A percentile compares a stretch with the other conserved stretches of the same genome.
Conservation (phyloP, 2,329 filamentous ascomycete genomes). For the Xylariales sp. region DNA sequence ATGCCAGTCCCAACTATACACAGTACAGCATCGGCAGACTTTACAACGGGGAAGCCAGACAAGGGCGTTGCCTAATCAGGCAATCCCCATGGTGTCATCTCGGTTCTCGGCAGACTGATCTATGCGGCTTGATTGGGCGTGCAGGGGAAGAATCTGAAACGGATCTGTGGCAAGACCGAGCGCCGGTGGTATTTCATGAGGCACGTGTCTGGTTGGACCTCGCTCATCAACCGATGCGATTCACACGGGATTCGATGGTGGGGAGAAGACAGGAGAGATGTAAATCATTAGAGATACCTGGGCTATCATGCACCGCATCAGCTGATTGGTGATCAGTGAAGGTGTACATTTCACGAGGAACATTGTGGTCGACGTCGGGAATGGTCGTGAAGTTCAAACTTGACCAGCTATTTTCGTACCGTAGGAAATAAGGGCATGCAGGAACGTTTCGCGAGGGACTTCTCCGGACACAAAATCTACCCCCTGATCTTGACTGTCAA, state of each 20-base stretch:
- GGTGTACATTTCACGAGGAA: too few species aligned
- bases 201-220: neutral
- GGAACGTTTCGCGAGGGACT: too few species aligned
- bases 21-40: neutral
- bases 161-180: neutral
- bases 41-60: too few species aligned
- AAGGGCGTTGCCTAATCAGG: neutral
- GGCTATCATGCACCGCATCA: too few species aligned
- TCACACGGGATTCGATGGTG: too few species aligned
- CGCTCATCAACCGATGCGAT: neutral
- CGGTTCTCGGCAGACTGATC: constrained; percentile 6
- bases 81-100: neutral
- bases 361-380: too few species aligned
- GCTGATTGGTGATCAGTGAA: too few species aligned
- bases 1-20: neutral
- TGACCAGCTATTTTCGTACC: too few species aligned
- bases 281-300: too few species aligned
- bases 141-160: neutral
- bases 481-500: neutral
- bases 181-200: neutral
- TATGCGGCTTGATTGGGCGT: constrained; percentile 2
- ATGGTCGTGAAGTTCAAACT: too few species aligned
- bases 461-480: neutral
- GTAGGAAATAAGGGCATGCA: too few species aligned
- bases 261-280: too few species aligned